Percentiles rank a stretch among this genome's conserved stretches.
Conservation (phyloP, 108 stramenopile genomes). For the Fistulifera solaris region DNA sequence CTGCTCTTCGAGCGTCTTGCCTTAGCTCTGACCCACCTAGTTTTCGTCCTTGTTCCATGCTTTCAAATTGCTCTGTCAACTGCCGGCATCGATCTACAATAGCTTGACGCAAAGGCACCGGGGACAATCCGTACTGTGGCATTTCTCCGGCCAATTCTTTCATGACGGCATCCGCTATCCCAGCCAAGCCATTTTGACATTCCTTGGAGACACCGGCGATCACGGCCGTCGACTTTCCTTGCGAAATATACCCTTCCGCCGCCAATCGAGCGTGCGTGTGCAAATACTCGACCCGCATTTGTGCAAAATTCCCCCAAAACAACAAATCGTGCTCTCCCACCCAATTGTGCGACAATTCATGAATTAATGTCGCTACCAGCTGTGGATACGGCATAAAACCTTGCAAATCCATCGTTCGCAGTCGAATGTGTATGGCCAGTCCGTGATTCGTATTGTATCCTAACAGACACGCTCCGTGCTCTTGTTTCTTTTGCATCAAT, state of each 20-base stretch:
- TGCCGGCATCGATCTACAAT: conserved; percentile 37
- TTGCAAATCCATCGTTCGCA: conserved; percentile 52
- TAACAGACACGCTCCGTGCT: conserved; percentile 43
- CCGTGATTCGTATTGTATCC: conserved; percentile 80
- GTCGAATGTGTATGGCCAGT: conserved; percentile 53
- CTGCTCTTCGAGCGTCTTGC: conserved; percentile 29
- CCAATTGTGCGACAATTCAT: conserved; percentile 78
- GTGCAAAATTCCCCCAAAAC: conserved; percentile 73
- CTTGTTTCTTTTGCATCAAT: conserved; percentile 46
- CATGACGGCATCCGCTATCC: conserved; percentile 8
- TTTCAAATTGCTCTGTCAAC: conserved; percentile 32
- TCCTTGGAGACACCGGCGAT: conserved; percentile 25
- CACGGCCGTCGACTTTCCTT: conserved; percentile 52
- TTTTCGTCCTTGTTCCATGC: conserved; percentile 7
- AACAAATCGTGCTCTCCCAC: conserved; percentile 65
- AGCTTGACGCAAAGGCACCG: conserved; percentile 6
- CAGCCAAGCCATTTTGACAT: neutral
- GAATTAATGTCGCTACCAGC: conserved; percentile 56
- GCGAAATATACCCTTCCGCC: conserved; percentile 14
- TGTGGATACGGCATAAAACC: conserved; percentile 54
- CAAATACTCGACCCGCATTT: conserved; percentile 68
- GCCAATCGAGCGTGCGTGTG: conserved; percentile 29
- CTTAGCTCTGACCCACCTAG: conserved; percentile 16
- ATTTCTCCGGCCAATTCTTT: conserved; percentile 48
- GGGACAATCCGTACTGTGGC: conserved; percentile 54